Evolutionary conservation across 2,329 filamentous ascomycete species (phyloP).

Genomic region (Penicillium aurantiogriseum): DNA sequence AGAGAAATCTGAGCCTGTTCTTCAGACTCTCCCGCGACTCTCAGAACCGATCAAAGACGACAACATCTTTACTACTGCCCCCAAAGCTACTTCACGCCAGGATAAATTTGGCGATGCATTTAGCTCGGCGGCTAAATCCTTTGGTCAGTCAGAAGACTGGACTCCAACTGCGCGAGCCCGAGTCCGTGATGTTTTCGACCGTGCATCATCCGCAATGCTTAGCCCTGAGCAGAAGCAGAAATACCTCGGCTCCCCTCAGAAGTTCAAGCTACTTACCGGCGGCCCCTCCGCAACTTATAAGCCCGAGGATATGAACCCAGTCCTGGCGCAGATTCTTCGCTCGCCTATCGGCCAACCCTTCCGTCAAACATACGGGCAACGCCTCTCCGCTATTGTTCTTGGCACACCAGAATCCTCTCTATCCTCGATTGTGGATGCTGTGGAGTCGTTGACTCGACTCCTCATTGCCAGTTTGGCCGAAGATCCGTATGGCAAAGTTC

Average conservation of each 20-base stretch:
- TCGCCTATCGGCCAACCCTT: conserved; percentile 65
- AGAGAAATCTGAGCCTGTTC: conserved; percentile 43
- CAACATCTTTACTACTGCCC: conserved; percentile 47
- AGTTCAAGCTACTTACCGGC: conserved; percentile 39
- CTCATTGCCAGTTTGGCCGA: conserved; percentile 72
- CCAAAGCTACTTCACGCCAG: conserved; percentile 36
- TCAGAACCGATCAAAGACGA: conserved; percentile 50
- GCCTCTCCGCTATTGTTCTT: conserved; percentile 65
- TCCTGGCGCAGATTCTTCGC: conserved; percentile 49
- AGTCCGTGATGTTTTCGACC: conserved; percentile 39
- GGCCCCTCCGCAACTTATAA: conserved; percentile 38
- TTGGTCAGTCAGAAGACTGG: conserved; percentile 46
- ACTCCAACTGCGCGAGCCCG: conserved; percentile 42
- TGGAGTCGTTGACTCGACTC: conserved; percentile 67
- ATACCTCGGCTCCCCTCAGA: conserved; percentile 37
- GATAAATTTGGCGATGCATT: conserved; percentile 43
- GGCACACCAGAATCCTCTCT: conserved; percentile 71
- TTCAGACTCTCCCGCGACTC: conserved; percentile 52
- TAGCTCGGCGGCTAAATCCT: conserved; percentile 47
- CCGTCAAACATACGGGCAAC: conserved; percentile 65
- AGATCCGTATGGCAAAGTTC: conserved; percentile 83
- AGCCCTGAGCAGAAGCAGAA: conserved; percentile 42
- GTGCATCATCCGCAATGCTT: conserved; percentile 40
- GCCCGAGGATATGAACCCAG: conserved; percentile 50
- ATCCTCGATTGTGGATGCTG: conserved; percentile 67